phyloP scores from a whole-genome alignment of 1,284 basidiomycete species.

The Cystobasidium pallidum region DNA sequence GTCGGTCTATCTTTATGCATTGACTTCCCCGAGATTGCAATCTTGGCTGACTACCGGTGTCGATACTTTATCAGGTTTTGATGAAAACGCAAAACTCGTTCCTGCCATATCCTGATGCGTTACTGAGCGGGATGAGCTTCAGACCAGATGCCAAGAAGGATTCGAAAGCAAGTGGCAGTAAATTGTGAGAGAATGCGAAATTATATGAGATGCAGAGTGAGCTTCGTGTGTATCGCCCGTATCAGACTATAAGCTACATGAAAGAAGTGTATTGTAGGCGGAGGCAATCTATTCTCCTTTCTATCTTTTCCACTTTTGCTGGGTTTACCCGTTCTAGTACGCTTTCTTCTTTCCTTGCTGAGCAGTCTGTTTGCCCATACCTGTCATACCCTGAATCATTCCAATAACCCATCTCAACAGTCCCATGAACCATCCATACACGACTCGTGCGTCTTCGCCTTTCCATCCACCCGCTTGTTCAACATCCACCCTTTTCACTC shows the following conservation, averaged over 20 bases:
- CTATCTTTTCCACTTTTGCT: no score
- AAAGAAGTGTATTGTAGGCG: no score
- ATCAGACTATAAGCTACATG: neutral
- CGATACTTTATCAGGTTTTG: conserved; percentile 1
- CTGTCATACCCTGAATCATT: conserved; percentile 26
- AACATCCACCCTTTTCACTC: conserved; percentile 34
- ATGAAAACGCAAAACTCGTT: conserved; percentile 40
- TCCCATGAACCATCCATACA: conserved; percentile 29
- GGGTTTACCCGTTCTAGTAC: no score
- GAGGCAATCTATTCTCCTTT: no score
- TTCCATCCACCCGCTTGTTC: conserved; percentile 41
- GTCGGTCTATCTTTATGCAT: neutral
- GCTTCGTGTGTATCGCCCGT: neutral
- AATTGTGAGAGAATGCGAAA: no score
- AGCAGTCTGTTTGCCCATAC: conserved; percentile 32
- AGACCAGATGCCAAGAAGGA: conserved; percentile 20
- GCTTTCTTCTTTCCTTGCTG: conserved; percentile 41
- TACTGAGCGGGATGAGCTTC: conserved; percentile 31
- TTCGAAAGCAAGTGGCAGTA: conserved; percentile 11
- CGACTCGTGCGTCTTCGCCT: conserved; percentile 26
- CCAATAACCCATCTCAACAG: conserved; percentile 28
- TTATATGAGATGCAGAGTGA: no score
- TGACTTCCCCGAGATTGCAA: no score
- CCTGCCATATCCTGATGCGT: conserved; percentile 31
- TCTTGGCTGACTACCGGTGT: no score